phyloP scores from a whole-genome alignment of 1,284 basidiomycete genomes.

The Papiliotrema fonsecae region DNA sequence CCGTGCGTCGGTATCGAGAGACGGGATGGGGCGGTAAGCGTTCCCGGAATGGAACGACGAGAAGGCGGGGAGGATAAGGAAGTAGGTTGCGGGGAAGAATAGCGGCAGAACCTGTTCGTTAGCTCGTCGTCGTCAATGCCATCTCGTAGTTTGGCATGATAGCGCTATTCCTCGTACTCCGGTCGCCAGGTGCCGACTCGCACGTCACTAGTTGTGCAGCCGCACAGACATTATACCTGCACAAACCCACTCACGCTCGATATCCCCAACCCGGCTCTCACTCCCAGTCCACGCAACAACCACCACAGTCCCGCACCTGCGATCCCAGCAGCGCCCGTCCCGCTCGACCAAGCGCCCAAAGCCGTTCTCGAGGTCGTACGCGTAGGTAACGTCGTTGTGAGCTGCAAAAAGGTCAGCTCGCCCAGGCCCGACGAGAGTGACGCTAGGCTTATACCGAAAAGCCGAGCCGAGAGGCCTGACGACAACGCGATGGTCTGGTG shows the following conservation, averaged over 20 bases:
- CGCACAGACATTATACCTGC: neutral
- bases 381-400: conserved; percentile 65
- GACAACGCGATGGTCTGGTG: conserved; percentile 74
- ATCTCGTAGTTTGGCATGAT: no score
- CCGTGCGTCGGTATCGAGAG: conserved; percentile 43
- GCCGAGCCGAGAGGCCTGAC: conserved; percentile 61
- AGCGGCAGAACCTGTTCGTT: conserved; percentile 65
- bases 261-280: conserved; percentile 73
- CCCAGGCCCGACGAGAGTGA: conserved; percentile 90
- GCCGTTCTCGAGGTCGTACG: conserved; percentile 42
- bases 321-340: conserved; percentile 90
- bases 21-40: conserved; percentile 27
- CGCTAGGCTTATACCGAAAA: conserved; percentile 82
- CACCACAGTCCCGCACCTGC: conserved; percentile 93
- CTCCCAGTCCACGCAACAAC: conserved; percentile 80
- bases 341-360: conserved; percentile 72
- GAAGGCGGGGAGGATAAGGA: conserved; percentile 62
- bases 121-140: neutral
- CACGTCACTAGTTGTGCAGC: no score
- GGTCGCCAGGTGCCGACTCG: no score
- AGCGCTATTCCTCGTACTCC: no score
- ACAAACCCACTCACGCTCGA: conserved; percentile 50
- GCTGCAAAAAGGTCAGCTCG: conserved; percentile 89
- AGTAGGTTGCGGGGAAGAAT: conserved; percentile 67
- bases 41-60: conserved; percentile 7